Evolutionary conservation across 768 basidiomycete species (phyloP), one percentile per base, ranked within the genome.

Genomic region (Leccinellum rugosiceps): DNA sequence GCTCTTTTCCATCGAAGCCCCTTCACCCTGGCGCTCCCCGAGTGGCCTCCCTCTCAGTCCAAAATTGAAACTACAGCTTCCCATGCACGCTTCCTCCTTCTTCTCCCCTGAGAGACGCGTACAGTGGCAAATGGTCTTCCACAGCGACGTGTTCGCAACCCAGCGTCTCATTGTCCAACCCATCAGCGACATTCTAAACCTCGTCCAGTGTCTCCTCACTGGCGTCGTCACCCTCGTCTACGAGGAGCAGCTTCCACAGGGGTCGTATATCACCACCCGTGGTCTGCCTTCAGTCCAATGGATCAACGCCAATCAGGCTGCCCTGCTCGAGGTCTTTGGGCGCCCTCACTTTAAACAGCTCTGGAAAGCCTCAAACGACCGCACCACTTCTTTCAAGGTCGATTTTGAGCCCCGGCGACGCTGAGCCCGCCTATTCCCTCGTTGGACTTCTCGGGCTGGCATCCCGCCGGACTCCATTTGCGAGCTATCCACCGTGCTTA

Each of bases 121-220:
- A 47, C 90, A 92, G 69, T 93, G 91, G 90, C 84, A 92, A 70
- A 91, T 92, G 90, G 88, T 91, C 65, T 93, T 93, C 68, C 90
- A 87, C 69, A 83, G 82, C 65, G 86, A 87, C 72, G 83, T 84
- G 51, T 88, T 88, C 73, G 85, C 86, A 65, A 85, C 83, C 28
- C 80, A 86, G 55, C 78, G 86, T 32, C 85, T 86, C 70, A 81
- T 85, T 62, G 82, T 83, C 55, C 80, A 82, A 30, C 87, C 87
- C 49, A 81, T 88, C 69, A 83, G 80, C 72, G 86, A 88, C 70
- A 84, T 88, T 63, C 76, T 88, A 58, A 80, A 79, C 68, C 78
- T 88, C 57, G 69, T 88, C 41, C 87, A 88, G 66, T 88, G 87
- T 64, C 83, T 88, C 43, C 80, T 88, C 65, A 88, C 87, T 56